Percentiles rank a stretch among this genome's conserved stretches.
These are phyloP conservation scores for Podospora didyma DNA, from an alignment of 495 filamentous ascomycete genomes.

Conservation along the genomic window DNA sequence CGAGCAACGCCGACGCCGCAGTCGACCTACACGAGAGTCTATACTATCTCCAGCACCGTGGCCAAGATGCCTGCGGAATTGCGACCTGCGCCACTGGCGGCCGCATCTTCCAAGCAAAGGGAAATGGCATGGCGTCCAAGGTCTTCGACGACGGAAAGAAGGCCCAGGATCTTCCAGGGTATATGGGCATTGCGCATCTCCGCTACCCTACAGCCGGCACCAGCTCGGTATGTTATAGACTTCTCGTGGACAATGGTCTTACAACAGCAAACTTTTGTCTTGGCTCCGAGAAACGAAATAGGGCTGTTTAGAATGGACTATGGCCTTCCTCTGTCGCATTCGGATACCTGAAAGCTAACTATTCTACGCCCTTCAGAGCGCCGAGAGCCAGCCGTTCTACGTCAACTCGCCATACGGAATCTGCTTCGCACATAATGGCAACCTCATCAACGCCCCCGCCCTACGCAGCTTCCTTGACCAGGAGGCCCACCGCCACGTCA, in stretches of 20 bases:
- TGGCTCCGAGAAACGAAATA: no score
- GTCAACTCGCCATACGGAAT: slow-evolving; percentile 88
- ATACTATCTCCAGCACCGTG: slow-evolving; percentile 77
- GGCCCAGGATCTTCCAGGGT: slow-evolving; percentile 75
- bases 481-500: slow-evolving; percentile 91
- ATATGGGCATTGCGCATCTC: slow-evolving; percentile 86
- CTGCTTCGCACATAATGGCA: slow-evolving; percentile 66
- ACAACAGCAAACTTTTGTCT: no score
- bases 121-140: slow-evolving; percentile 86
- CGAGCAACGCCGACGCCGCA: slow-evolving; percentile 27
- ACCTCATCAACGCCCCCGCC: slow-evolving; percentile 87
- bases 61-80: slow-evolving; percentile 91
- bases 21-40: slow-evolving; percentile 85
- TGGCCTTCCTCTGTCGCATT: no score
- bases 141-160: slow-evolving; percentile 75
- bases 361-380: slow-evolving; percentile 36
- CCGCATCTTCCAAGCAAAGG: slow-evolving; percentile 84
- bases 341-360: no score
- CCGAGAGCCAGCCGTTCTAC: slow-evolving; percentile 86
- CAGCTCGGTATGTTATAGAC: slow-evolving; percentile 49
- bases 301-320: no score
- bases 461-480: slow-evolving; percentile 76
- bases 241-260: slow-evolving; percentile 2
- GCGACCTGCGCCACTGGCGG: slow-evolving; percentile 74
- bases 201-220: slow-evolving; percentile 89